Evolutionary conservation across 257 asterid genomes (phyloP).

Genomic region (Capsicum rhomboideum): DNA sequence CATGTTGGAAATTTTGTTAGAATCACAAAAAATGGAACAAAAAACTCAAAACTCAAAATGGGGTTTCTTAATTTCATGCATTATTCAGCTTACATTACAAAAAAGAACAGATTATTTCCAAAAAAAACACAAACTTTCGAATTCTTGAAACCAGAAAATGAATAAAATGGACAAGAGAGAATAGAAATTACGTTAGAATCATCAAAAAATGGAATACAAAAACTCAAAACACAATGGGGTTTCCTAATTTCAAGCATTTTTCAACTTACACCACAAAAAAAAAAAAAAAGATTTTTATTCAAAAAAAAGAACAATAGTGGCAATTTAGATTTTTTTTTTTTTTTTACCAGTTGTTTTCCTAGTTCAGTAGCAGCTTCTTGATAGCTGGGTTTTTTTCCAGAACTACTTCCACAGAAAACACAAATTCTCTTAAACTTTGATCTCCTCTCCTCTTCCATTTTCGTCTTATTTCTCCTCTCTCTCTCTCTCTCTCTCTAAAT

Average conservation of each 20-base stretch:
- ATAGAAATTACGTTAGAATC: neutral
- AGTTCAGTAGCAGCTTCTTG: conserved; percentile 77
- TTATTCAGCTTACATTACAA: neutral
- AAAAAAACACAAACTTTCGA: neutral
- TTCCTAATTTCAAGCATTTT: neutral
- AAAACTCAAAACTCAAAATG: neutral
- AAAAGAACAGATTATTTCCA: neutral
- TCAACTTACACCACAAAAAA: neutral
- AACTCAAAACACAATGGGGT: too few relatives aligned
- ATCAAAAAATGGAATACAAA: neutral
- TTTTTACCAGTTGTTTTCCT: conserved; percentile 83
- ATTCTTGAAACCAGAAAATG: neutral
- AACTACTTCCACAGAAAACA: conserved; percentile 79
- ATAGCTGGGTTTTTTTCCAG: conserved; percentile 71
- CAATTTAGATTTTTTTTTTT: neutral
- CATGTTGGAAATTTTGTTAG: neutral
- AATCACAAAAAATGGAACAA: neutral
- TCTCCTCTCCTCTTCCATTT: conserved; percentile 41
- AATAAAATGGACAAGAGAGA: neutral
- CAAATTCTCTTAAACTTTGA: conserved; percentile 72
- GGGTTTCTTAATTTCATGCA: neutral
- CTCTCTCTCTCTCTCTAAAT: neutral
- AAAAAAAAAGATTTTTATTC: neutral
- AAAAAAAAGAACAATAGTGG: neutral
- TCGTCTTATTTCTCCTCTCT: neutral